Evolutionary conservation across 495 filamentous ascomycete genomes (phyloP).

Genomic region (Xylaria longipes): DNA sequence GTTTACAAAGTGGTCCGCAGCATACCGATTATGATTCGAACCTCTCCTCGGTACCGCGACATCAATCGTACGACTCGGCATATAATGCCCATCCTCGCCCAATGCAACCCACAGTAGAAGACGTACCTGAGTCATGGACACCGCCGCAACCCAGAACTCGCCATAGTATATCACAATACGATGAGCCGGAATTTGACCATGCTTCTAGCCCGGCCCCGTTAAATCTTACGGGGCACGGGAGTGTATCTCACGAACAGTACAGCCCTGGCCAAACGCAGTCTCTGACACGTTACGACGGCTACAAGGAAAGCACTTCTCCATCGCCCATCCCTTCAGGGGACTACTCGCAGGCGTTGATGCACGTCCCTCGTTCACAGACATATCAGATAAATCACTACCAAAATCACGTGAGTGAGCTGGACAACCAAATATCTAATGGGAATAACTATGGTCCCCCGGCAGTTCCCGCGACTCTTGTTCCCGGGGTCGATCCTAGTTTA

Average conservation of each 20-base stretch:
- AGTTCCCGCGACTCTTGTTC: constrained; percentile 71
- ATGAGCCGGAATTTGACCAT: constrained; percentile 47
- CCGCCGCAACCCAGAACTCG: constrained; percentile 53
- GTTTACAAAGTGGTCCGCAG: constrained; percentile 36
- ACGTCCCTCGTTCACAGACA: constrained; percentile 34
- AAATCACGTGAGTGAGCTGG: constrained; percentile 41
- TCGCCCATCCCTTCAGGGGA: constrained; percentile 32
- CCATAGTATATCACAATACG: constrained; percentile 49
- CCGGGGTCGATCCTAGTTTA: constrained; percentile 68
- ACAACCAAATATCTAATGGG: constrained; percentile 35
- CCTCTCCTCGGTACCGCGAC: constrained; percentile 45
- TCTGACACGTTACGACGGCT: constrained; percentile 35
- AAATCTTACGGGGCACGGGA: constrained; percentile 49
- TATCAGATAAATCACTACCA: constrained; percentile 33
- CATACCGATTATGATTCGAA: constrained; percentile 38
- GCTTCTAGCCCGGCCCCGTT: constrained; percentile 56
- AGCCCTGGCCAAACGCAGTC: constrained; percentile 29
- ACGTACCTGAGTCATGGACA: constrained; percentile 61
- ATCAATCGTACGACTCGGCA: constrained; percentile 56
- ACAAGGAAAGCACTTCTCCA: constrained; percentile 31
- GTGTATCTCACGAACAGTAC: constrained; percentile 44
- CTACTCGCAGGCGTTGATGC: constrained; percentile 40
- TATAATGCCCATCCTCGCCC: constrained; percentile 53
- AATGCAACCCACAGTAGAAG: constrained; percentile 75
- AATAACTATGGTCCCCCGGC: constrained; percentile 49